These are phyloP conservation scores for Maudiozyma pseudohumilis DNA, from an alignment of 805 yeast genomes.

Conservation along the genomic window DNA sequence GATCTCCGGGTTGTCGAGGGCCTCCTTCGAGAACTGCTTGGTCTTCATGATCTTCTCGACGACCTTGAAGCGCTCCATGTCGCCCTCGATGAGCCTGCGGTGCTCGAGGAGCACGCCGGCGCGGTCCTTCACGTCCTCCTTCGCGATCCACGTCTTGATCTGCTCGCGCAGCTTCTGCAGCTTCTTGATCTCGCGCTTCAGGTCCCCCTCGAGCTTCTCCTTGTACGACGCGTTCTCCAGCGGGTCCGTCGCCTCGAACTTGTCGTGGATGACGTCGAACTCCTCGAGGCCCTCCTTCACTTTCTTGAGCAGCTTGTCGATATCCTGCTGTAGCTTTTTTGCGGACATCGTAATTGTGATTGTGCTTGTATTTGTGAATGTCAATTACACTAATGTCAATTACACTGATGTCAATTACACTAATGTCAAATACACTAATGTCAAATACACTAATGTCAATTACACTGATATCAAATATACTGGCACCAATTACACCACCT, in stretches of 20 bases:
- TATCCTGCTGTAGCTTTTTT: constrained; percentile 52
- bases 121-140: constrained; percentile 85
- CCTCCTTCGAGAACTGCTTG: constrained; percentile 90
- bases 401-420: no score
- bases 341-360: constrained; percentile 34
- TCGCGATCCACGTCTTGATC: constrained; percentile 88
- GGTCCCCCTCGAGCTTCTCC: constrained; percentile 85
- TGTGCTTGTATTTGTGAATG: background rate
- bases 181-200: constrained; percentile 91
- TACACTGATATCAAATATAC: no score
- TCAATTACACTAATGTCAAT: no score
- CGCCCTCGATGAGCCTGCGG: constrained; percentile 54
- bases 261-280: constrained; percentile 79
- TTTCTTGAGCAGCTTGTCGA: constrained; percentile 87
- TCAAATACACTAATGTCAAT: no score
- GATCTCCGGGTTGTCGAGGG: constrained; percentile 59
- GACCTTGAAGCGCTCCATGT: constrained; percentile 93
- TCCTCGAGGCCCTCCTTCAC: constrained; percentile 84
- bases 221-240: constrained; percentile 71
- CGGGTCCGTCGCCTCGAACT: constrained; percentile 62
- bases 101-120: constrained; percentile 65
- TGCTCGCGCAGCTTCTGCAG: constrained; percentile 90
- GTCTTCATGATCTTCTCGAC: constrained; percentile 90
- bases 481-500: no score
- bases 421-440: no score